Conservation (phyloP, 345 rosid species). For the Syzygium aqueum region DNA sequence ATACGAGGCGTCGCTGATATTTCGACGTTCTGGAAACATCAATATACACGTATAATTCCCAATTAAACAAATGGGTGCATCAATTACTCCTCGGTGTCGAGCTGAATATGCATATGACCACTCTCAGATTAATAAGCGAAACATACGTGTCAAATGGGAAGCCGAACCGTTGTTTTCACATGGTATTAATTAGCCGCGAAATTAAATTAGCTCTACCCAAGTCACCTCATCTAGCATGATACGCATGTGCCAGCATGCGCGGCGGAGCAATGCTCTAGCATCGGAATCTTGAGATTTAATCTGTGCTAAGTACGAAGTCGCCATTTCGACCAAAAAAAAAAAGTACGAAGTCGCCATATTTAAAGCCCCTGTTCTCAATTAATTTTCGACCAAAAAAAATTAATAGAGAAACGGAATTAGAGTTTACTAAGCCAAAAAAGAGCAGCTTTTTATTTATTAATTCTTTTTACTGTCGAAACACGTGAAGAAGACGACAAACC, state of each 20-base stretch:
- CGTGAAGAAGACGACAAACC: not conserved
- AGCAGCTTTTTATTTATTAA: not conserved
- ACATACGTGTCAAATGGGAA: not conserved
- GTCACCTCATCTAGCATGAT: not conserved
- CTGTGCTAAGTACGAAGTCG: not conserved
- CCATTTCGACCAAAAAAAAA: too few species aligned
- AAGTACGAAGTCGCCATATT: not conserved
- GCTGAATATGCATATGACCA: not conserved
- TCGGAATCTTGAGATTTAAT: not conserved
- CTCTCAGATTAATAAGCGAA: not conserved
- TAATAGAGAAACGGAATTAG: not conserved
- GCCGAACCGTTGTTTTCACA: not conserved
- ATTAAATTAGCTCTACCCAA: not conserved
- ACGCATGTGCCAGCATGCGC: not conserved
- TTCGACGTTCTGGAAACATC: not conserved
- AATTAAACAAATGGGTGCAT: too few species aligned
- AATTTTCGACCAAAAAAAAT: too few species aligned
- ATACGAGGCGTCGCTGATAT: not conserved
- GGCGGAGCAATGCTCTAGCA: not conserved
- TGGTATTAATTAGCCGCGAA: not conserved
- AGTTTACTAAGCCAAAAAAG: not conserved
- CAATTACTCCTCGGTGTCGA: fast-evolving
- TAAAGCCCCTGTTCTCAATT: not conserved
- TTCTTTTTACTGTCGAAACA: not conserved
- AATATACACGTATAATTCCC: not conserved